These are phyloP conservation scores for Domatiomyces catenatus DNA, from an alignment of 2,329 filamentous ascomycete genomes.

Conservation along the genomic window DNA sequence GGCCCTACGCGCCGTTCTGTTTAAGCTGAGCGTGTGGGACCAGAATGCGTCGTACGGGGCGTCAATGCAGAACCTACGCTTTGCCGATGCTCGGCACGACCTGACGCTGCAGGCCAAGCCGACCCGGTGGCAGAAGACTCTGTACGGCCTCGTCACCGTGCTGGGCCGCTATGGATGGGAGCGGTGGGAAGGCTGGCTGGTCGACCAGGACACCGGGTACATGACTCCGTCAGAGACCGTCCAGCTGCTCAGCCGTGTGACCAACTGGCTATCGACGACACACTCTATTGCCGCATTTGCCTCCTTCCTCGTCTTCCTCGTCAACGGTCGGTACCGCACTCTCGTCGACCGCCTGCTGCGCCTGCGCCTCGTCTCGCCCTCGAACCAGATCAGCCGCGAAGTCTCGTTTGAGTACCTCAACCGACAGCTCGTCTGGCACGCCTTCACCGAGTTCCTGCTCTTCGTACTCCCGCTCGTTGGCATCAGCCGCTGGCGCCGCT, in stretches of 20 bases:
- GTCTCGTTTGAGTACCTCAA: constrained; percentile 97
- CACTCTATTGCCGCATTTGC: constrained; percentile 69
- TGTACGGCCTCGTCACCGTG: constrained; percentile 75
- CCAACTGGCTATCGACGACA: constrained; percentile 51
- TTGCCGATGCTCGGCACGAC: constrained; percentile 60
- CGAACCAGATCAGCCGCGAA: constrained; percentile 71
- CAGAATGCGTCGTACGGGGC: constrained; percentile 91
- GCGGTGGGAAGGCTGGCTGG: constrained; percentile 77
- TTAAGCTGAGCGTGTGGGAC: constrained; percentile 95
- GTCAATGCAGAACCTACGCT: constrained; percentile 77
- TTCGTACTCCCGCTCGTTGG: constrained; percentile 95
- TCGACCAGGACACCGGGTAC: constrained; percentile 61
- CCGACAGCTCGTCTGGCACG: constrained; percentile 95
- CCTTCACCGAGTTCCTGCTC: constrained; percentile 97
- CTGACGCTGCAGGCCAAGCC: constrained; percentile 52
- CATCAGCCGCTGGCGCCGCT: constrained; percentile 80
- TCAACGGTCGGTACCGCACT: constrained; percentile 82
- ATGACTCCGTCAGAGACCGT: constrained; percentile 29
- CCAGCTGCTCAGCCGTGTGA: constrained; percentile 49
- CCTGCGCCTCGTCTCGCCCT: constrained; percentile 71
- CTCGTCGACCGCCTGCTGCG: constrained; percentile 71
- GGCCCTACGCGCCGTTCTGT: constrained; percentile 60
- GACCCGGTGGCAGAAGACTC: constrained; percentile 63
- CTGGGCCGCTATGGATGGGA: constrained; percentile 80
- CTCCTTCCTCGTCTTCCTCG: constrained; percentile 80